These are phyloP conservation scores for Postia placenta DNA, from an alignment of 768 basidiomycete genomes.

Conservation along the genomic window DNA sequence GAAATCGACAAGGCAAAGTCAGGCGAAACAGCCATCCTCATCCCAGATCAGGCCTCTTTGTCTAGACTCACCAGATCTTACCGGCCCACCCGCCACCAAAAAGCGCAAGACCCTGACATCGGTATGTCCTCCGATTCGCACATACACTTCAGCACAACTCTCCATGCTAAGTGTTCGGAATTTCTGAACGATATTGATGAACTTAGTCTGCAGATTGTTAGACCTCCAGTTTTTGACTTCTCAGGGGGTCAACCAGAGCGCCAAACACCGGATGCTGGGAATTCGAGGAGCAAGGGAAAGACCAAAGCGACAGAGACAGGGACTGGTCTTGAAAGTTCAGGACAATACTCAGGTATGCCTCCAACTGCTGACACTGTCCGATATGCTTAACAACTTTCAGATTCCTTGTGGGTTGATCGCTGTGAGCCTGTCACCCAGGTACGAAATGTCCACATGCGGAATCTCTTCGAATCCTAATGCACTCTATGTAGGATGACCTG, in stretches of 20 bases:
- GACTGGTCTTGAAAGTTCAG: not conserved
- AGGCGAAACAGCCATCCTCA: not conserved
- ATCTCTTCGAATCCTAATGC: not conserved
- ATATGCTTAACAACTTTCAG: not conserved
- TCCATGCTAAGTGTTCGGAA: not conserved
- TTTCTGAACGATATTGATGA: conserved; percentile 2
- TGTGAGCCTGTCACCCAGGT: conserved; percentile 27
- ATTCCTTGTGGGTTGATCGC: conserved; percentile 28
- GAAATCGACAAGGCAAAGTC: not conserved
- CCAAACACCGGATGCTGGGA: not conserved
- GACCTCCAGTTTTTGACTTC: conserved; percentile 18
- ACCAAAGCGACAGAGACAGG: conserved; percentile 13
- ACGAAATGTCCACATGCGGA: not conserved
- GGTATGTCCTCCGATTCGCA: conserved; percentile 12
- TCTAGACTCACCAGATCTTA: not conserved
- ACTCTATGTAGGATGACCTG: conserved; percentile 48
- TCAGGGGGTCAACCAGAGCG: conserved; percentile 7
- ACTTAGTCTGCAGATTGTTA: conserved; percentile 12
- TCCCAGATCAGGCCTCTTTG: conserved; percentile 1
- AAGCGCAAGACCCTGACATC: conserved; percentile 18
- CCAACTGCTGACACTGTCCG: not conserved
- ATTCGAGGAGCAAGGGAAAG: conserved; percentile 18
- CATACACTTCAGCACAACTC: not conserved
- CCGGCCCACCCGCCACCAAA: conserved; percentile 17
- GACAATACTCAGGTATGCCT: not conserved